These are phyloP conservation scores for Aspergillus ochraceus DNA, from an alignment of 2,329 filamentous ascomycete species.

Conservation along the genomic window DNA sequence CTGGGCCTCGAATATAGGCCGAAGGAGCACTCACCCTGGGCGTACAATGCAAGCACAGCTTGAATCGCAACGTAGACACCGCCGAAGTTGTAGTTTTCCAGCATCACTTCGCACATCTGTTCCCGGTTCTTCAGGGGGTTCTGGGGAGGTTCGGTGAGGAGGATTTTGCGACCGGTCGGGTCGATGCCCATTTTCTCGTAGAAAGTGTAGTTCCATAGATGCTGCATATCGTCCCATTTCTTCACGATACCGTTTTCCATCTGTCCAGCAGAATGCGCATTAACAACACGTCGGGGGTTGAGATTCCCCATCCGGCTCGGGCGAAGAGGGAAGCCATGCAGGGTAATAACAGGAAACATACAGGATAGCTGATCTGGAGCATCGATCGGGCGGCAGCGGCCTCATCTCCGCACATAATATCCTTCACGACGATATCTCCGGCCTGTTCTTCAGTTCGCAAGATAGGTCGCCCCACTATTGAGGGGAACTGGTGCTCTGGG, in stretches of 20 bases:
- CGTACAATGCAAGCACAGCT: constrained; percentile 92
- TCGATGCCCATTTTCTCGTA: constrained; percentile 95
- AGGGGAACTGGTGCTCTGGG: constrained; percentile 97
- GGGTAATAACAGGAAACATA: constrained; percentile 41
- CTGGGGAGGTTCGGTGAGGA: constrained; percentile 96
- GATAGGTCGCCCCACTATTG: constrained; percentile 96
- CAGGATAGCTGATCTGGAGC: constrained; percentile 96
- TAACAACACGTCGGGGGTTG: constrained; percentile 20
- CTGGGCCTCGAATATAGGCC: neutral
- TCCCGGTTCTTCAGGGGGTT: constrained; percentile 96
- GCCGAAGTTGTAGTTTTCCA: constrained; percentile 93
- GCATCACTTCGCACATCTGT: constrained; percentile 99
- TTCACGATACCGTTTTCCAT: constrained; percentile 99
- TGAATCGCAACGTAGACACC: constrained; percentile 98
- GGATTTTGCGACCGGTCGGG: constrained; percentile 88
- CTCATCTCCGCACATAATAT: constrained; percentile 99
- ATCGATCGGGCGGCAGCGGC: constrained; percentile 92
- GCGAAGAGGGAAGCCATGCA: constrained; percentile 8
- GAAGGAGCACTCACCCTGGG: constrained; percentile 67
- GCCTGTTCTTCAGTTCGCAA: constrained; percentile 90
- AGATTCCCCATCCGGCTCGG: neutral
- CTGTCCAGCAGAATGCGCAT: constrained; percentile 41
- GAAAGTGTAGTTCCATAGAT: constrained; percentile 99
- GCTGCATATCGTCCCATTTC: constrained; percentile 99
- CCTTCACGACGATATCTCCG: constrained; percentile 76